Evolutionary conservation across 2,329 filamentous ascomycete species (phyloP).

Genomic region (Phyllosticta paracitricarpa): DNA sequence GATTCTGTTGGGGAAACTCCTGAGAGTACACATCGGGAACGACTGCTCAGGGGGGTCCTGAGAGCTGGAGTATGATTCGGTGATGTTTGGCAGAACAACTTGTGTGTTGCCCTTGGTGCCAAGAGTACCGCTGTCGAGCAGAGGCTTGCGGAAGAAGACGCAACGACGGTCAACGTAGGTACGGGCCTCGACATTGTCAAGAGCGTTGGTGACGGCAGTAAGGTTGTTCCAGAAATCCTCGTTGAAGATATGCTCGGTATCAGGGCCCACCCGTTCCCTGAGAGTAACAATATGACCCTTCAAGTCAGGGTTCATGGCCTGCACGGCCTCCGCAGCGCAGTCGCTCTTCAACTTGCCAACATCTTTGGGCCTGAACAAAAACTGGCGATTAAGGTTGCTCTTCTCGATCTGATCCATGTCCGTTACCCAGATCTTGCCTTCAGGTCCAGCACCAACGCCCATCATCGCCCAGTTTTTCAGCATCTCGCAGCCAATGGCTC

Average conservation of each 20-base stretch:
- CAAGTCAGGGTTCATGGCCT: conserved; percentile 91
- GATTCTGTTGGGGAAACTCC: conserved; percentile 96
- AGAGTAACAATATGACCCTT: conserved; percentile 74
- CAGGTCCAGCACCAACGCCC: conserved; percentile 76
- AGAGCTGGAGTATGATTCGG: conserved; percentile 94
- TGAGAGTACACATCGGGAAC: conserved; percentile 96
- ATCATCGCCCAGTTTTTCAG: conserved; percentile 99
- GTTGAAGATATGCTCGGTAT: conserved; percentile 91
- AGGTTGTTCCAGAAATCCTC: conserved; percentile 82
- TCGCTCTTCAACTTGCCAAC: conserved; percentile 97
- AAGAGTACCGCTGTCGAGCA: conserved; percentile 94
- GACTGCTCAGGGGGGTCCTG: conserved; percentile 97
- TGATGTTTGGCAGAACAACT: conserved; percentile 80
- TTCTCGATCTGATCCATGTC: conserved; percentile 99
- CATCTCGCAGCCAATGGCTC: conserved; percentile 98
- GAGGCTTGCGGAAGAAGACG: conserved; percentile 95
- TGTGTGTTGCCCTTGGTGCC: conserved; percentile 98
- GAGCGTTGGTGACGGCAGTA: conserved; percentile 89
- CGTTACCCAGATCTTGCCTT: conserved; percentile 83
- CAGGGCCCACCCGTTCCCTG: conserved; percentile 80
- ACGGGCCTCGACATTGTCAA: conserved; percentile 94
- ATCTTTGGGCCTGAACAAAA: conserved; percentile 86
- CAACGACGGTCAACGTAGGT: conserved; percentile 94
- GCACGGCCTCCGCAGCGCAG: conserved; percentile 78
- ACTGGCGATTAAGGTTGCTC: conserved; percentile 96